Base-by-base conservation (phyloP, 2,329 filamentous ascomycete genomes). In the Apiospora saccharicola region DNA sequence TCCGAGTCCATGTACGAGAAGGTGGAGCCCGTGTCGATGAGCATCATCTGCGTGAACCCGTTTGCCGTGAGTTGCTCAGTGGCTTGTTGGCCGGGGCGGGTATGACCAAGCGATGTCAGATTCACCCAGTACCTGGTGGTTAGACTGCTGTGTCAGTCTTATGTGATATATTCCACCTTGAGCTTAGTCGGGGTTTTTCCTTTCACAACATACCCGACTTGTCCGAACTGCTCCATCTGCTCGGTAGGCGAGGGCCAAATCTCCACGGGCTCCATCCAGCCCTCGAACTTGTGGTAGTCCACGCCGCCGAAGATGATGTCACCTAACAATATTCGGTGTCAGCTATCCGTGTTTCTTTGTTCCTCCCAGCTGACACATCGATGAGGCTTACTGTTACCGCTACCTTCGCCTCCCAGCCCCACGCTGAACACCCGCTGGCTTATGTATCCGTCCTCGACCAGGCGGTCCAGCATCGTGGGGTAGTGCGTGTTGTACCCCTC, bases 1-100 rank as follows among this genome's bases (percentile, higher is more conserved):
- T 85, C 81, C 74, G 89, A 85, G 12, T 90, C 90, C 4, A 93
- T 85, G 76, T 91, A 90, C 70, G 88, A 91, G 73, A 91, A 84
- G 22, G 89, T 91, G 44, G 88, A 91, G 44, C 91, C 91, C 4
- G 88, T 89, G 79, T 91, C 90, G 41, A 91, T 83, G n/a, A 90
- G 82, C 53, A 86, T 86, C 47, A 85, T 82, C 24, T 84, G 78
- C 34, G 82, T 82, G 71, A 83, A 85, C 43, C 77, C 71, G 53
- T 72, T 73, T 13, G 57, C 10, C 4, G 57, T 64, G 7, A 64
- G 19, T 19, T 64, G 57, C 1, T 69, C 71, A 7, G 80, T 82
- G 14, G 75, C 73, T 6, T 71, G 53, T 13, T 78, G 72, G 12
- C 74, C 75, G 0, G 81, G 80, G 49, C 74, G 78, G 16, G 79